Evolutionary conservation across 352 stramenopile species (phyloP), one percentile per base, ranked within the genome.

Genomic region (Phytophthora brassicae): DNA sequence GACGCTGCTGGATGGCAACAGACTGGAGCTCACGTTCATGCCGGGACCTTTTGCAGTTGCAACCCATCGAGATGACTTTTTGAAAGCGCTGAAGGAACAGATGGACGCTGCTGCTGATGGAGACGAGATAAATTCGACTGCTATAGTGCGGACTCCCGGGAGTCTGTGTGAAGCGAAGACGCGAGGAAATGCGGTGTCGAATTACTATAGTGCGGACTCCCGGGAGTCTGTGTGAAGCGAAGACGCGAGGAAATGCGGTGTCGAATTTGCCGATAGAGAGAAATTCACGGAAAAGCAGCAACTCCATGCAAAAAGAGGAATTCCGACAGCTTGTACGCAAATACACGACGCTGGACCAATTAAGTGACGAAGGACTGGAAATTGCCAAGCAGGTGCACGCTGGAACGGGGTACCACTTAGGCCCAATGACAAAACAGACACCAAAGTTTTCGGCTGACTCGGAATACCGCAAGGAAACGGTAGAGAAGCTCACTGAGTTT

Each of bases 21-120:
- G 55, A n/a, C 60, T 90, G n/a, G 79, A 89, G 26, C 19, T 90
- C 11, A 64, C 68, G 2, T 90, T 89, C 58, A 84, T 90, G 73
- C 79, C 81, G 46, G 51, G 48, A 28, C 38, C 46, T 11, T 36
- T 61, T 48, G 24, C 45, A 77, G 66, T 53, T 7, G n/a, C 59
- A 3, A 68, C 26, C 1, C 66, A 89, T 58, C 64, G 80, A 22
- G 67, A 89, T 23, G 65, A 82, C 48, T 66, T 90, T 35, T 44
- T 90, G 11, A 19, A 66, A 9, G n/a, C 29, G 12, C 17, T 81
- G 17, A 54, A 67, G 24, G 56, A 71, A 38, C 38, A 45, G 5
- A 52, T 69, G 51, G 46, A 45, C 41, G 23, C 4, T 33, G 19
- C 17, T 13, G 38, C n/a, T 20, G 26, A 35, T 19, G 42, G 4